Percentiles rank a stretch among this genome's conserved stretches.
Evolutionary conservation across 164 flowering plant species (phyloP).

Genomic region (Litsea cubeba): DNA sequence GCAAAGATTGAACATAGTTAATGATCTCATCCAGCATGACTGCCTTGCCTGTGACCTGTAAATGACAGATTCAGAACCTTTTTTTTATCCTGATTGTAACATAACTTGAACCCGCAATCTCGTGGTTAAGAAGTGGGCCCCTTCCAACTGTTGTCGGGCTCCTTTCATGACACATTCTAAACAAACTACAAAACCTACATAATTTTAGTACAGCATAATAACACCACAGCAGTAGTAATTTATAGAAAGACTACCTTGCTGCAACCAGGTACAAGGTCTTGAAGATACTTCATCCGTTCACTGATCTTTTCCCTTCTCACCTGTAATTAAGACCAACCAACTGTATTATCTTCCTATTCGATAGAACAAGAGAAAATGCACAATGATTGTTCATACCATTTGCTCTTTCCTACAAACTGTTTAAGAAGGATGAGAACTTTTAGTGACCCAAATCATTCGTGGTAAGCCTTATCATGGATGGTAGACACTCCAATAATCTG

Average conservation of each 20-base stretch:
- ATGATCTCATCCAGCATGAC: constrained; percentile 98
- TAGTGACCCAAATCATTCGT: too few relatives aligned
- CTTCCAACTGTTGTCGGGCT: too few relatives aligned
- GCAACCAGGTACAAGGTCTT: constrained; percentile 98
- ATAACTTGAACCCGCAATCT: too few relatives aligned
- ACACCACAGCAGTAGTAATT: not conserved
- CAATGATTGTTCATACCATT: not conserved
- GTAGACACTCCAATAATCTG: too few relatives aligned
- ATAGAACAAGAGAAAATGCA: not conserved
- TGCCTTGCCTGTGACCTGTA: constrained; percentile 94
- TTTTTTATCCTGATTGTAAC: too few relatives aligned
- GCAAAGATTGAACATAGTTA: constrained; percentile 93
- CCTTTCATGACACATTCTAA: too few relatives aligned
- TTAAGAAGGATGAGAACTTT: not conserved
- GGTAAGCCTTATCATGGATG: too few relatives aligned
- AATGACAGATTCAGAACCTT: not conserved
- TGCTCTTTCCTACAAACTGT: not conserved
- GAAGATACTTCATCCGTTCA: constrained; percentile 96
- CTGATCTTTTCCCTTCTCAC: constrained; percentile 94
- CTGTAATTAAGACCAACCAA: constrained; percentile 25
- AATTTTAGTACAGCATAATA: not conserved
- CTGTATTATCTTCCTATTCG: constrained; percentile 35
- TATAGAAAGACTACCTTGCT: constrained; percentile 57
- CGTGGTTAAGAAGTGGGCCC: too few relatives aligned
- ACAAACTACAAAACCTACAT: not conserved